Base-by-base conservation (phyloP, 305 asterid genomes). In the Solanum hybrid region DNA sequence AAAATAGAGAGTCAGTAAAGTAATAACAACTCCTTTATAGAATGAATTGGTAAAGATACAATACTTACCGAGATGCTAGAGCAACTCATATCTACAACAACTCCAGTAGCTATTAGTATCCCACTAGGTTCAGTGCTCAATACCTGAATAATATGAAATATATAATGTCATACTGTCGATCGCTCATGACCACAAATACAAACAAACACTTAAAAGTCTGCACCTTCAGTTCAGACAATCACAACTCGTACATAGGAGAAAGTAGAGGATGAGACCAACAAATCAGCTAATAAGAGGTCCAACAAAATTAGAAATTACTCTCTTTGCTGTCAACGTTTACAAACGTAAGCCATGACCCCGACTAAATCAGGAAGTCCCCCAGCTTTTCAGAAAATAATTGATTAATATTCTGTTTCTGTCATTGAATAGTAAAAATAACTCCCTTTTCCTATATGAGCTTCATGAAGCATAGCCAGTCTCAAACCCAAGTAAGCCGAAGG, bases 81-180 rank as follows among this genome's bases (percentile, higher is more conserved):
- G 94, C 93, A 91, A 89, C 97, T 95, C 87, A 93, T 93, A 86
- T 94, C 97, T 90, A 90, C 92, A 82, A 97, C 93, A 92, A 94
- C 91, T 90, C 99, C 99, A 91, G 92, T 95, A 91, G 98, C 95
- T 90, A 97, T 94, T 90, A 95, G 97, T 89, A 92, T 91, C 92
- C 92, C 91, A 89, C 93, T 96, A 91, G 95, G 95, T 91, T 94
- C 98, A 82, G 96, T 92, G 95, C 99, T 97, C 93, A 97, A 90
- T 90, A 95, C 93, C 99, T 97, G 96, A 89, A 93, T 85, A 92
- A 89, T 40, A 89, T 57, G 46, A 92, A 87, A 78, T 76, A 90
- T 79, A 85, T 78, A 85, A 13, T 6, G 33, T 22, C 76, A 84
- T 31, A 84, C 42, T 8, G 0, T 31, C 8, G 33, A 11, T 84